Evolutionary conservation across 495 filamentous ascomycete genomes (phyloP).

Genomic region (Podospora conica): DNA sequence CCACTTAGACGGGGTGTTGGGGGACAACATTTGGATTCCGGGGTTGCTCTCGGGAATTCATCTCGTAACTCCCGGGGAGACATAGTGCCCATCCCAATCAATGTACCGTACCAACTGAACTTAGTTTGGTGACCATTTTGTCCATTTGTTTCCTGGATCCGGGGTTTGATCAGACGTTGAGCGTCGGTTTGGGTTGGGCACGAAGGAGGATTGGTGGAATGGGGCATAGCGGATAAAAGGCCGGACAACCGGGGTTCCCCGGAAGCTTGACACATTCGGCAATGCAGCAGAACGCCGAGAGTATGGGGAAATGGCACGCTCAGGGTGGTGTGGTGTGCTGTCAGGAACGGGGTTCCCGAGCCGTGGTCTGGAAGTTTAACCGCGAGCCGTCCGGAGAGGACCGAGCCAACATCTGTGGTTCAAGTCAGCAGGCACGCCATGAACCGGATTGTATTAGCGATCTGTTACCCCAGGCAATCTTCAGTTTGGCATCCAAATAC

Average conservation of each 20-base stretch:
- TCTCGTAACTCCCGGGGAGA: not conserved
- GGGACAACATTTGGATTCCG: not conserved
- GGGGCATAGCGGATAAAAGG: not conserved
- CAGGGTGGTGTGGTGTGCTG: not conserved
- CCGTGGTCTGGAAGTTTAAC: not conserved
- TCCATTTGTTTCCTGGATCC: not conserved
- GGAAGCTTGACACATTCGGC: not conserved
- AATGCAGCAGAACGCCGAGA: not conserved
- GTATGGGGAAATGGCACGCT: not conserved
- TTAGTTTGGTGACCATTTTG: not conserved
- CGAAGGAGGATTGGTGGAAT: not conserved
- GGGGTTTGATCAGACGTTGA: not conserved
- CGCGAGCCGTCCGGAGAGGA: not conserved
- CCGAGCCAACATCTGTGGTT: not conserved
- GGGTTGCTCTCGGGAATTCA: not conserved
- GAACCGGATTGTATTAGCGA: not conserved
- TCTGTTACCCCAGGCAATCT: not conserved
- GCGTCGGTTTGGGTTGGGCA: not conserved
- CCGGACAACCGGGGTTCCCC: not conserved
- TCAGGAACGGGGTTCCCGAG: not conserved
- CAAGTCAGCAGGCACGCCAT: not conserved
- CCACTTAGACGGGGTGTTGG: not conserved
- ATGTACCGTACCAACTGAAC: not conserved
- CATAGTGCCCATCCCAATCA: not conserved
- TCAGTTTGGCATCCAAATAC: not conserved